A percentile compares a stretch with the other conserved stretches of the same genome.
Evolutionary conservation across 139 green algal genomes (phyloP).

Genomic region (Spirogloea muscicola): DNA sequence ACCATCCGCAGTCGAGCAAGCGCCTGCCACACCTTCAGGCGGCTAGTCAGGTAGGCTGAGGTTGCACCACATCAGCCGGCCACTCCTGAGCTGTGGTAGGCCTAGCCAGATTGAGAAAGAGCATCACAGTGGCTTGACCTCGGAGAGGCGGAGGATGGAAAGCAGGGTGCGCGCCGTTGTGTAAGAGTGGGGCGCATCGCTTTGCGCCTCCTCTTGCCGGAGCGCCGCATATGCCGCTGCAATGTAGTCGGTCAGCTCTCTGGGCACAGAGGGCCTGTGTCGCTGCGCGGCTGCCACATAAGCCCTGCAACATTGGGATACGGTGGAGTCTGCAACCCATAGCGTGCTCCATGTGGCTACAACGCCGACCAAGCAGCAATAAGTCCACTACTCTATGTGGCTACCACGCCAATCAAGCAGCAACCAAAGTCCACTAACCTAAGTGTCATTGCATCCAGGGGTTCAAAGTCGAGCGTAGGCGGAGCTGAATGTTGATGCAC

Average conservation of each 20-base stretch:
- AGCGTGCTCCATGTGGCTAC: too few species aligned
- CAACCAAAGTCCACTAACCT: too few species aligned
- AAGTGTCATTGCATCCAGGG: conserved; percentile 7
- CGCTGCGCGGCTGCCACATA: conserved; percentile 34
- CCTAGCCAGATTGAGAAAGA: too few species aligned
- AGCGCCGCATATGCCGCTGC: conserved; percentile 82
- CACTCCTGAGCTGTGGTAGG: too few species aligned
- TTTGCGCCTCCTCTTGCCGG: conserved; percentile 65
- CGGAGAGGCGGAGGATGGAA: conserved; percentile 83
- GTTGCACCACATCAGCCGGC: too few species aligned
- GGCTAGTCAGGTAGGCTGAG: too few species aligned
- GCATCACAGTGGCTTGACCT: too few species aligned
- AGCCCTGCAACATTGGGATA: conserved; percentile 3
- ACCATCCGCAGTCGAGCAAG: conserved; percentile 77
- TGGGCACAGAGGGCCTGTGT: conserved; percentile 71
- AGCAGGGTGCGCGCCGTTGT: conserved; percentile 91
- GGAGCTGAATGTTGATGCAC: conserved; percentile 69
- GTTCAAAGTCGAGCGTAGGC: conserved; percentile 45
- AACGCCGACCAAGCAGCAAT: too few species aligned
- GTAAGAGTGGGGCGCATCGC: conserved; percentile 46
- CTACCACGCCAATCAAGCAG: too few species aligned
- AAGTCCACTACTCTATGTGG: too few species aligned
- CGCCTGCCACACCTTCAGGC: too few species aligned
- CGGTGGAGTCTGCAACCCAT: too few species aligned
- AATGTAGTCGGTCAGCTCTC: conserved; percentile 82